These are phyloP conservation scores for Madurella fahalii DNA, from an alignment of 2,329 filamentous ascomycete genomes.

Conservation along the genomic window DNA sequence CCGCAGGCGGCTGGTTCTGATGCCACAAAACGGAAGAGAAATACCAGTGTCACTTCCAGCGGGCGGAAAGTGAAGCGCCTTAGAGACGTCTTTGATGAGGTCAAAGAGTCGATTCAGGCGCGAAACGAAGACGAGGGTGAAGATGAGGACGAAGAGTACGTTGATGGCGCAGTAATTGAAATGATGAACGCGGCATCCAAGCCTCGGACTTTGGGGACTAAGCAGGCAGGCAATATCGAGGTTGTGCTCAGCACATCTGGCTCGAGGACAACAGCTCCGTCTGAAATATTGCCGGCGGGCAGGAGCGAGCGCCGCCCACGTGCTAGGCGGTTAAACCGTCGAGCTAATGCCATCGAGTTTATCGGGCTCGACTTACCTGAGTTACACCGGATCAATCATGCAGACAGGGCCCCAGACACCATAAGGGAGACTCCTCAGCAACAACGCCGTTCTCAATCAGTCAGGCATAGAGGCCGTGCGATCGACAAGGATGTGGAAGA, in stretches of 20 bases:
- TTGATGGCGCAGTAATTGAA: background rate
- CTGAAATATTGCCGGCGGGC: background rate
- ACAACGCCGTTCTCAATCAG: background rate
- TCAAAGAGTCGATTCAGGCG: conserved; percentile 1
- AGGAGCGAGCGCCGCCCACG: background rate
- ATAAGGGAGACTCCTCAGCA: background rate
- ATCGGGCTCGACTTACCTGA: background rate
- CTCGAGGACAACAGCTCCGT: background rate
- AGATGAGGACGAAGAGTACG: conserved; percentile 3
- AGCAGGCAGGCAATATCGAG: background rate
- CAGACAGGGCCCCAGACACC: too few relatives aligned
- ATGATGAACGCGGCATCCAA: background rate
- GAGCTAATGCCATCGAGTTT: conserved; percentile 2
- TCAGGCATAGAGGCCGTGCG: background rate
- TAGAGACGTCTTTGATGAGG: background rate
- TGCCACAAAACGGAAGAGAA: background rate
- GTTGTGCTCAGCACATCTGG: conserved; percentile 3
- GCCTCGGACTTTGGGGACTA: background rate
- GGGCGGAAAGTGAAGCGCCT: background rate
- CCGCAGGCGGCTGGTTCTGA: background rate
- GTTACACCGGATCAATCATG: background rate
- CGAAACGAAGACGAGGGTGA: background rate
- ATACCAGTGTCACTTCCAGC: background rate
- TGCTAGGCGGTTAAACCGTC: background rate
- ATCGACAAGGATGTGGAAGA: background rate